Conservation (phyloP, 352 stramenopile genomes). For the Phytophthora litchii region DNA sequence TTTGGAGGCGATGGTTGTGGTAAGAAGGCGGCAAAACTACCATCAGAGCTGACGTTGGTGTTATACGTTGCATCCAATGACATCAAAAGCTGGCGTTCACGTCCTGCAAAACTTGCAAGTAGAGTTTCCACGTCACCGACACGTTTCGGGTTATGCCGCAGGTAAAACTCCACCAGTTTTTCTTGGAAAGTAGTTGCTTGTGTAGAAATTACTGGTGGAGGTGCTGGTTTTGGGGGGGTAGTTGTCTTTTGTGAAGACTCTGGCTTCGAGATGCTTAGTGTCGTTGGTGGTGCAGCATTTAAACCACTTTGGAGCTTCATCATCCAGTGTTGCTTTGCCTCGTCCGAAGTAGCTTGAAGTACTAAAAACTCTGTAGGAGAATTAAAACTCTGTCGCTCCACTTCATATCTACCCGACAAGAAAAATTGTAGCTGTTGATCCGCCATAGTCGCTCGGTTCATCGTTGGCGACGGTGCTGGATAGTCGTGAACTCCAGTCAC, state of each 20-base stretch:
- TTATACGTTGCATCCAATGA: constrained; percentile 71
- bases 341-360: constrained; percentile 41
- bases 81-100: constrained; percentile 58
- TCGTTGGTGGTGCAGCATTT: constrained; percentile 28
- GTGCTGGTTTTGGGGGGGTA: neutral
- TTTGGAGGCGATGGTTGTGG: constrained; percentile 8
- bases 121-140: constrained; percentile 81
- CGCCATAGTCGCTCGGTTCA: constrained; percentile 16
- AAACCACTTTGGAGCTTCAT: constrained; percentile 53
- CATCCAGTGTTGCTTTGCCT: constrained; percentile 65
- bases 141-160: constrained; percentile 90
- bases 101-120: constrained; percentile 62
- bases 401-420: constrained; percentile 26
- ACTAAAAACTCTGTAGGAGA: constrained; percentile 32
- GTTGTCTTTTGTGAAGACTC: neutral
- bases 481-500: constrained; percentile 56
- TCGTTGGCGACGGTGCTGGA: constrained; percentile 36
- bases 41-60: constrained; percentile 45
- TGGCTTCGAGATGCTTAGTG: neutral
- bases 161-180: constrained; percentile 89
- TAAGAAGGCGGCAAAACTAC: constrained; percentile 34
- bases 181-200: constrained; percentile 34
- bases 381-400: neutral
- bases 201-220: constrained; percentile 6
- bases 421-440: constrained; percentile 34